These are phyloP conservation scores for Xylariomycetidae sp. DNA, from an alignment of 2,329 filamentous ascomycete species.

Conservation along the genomic window DNA sequence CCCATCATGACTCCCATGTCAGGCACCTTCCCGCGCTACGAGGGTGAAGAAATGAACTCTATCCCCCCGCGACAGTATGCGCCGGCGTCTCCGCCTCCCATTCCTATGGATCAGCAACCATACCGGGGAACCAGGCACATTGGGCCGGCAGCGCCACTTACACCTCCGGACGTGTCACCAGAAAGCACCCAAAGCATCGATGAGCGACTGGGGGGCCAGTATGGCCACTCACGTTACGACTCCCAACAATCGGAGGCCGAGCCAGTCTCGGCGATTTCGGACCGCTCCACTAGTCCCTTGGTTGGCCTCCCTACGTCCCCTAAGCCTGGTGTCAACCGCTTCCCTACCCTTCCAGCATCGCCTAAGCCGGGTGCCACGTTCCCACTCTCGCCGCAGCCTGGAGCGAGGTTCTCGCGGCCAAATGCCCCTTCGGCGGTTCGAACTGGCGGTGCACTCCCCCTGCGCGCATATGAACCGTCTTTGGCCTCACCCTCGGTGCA, in stretches of 20 bases:
- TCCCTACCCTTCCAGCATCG: slow-evolving; percentile 31
- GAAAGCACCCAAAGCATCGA: slow-evolving; percentile 50
- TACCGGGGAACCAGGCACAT: slow-evolving; percentile 26
- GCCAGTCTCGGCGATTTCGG: slow-evolving; percentile 48
- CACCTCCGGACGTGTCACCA: slow-evolving; percentile 42
- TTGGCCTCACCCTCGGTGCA: slow-evolving; percentile 46
- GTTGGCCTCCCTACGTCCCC: slow-evolving; percentile 47
- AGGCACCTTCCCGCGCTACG: slow-evolving; percentile 51
- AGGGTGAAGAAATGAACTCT: slow-evolving; percentile 51
- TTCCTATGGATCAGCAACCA: slow-evolving; percentile 43
- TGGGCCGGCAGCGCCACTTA: slow-evolving; percentile 37
- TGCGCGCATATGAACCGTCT: slow-evolving; percentile 58
- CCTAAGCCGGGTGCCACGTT: slow-evolving; percentile 29
- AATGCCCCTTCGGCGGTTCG: slow-evolving; percentile 52
- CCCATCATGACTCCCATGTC: slow-evolving; percentile 63
- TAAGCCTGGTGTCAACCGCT: slow-evolving; percentile 31
- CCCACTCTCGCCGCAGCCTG: slow-evolving; percentile 44
- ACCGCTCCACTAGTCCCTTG: slow-evolving; percentile 45
- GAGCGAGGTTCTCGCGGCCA: slow-evolving; percentile 43
- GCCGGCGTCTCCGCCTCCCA: slow-evolving; percentile 52
- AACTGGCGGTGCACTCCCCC: slow-evolving; percentile 52
- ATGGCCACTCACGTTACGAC: slow-evolving; percentile 32
- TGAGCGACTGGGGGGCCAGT: slow-evolving; percentile 45
- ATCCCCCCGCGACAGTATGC: slow-evolving; percentile 56
- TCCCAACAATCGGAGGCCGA: slow-evolving; percentile 40